Evolutionary conservation across 768 basidiomycete species (phyloP).

Genomic region (Suillus bovinus): DNA sequence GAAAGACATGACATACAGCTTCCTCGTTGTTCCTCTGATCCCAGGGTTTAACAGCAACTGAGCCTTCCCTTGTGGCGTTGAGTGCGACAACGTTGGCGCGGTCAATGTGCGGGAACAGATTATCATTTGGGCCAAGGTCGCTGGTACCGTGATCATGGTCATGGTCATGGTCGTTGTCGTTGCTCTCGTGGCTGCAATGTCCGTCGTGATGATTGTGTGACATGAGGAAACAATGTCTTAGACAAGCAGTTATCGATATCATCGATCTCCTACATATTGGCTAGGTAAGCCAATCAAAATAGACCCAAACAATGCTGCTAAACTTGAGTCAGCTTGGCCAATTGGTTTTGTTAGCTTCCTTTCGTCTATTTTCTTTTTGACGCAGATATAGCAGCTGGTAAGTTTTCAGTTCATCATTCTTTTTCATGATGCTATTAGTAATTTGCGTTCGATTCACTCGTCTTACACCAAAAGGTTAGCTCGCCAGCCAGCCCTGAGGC

Average conservation of each 20-base stretch:
- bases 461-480: conserved; percentile 71
- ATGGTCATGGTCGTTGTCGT: conserved; percentile 59
- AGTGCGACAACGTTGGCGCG: conserved; percentile 77
- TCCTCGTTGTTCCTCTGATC: conserved; percentile 70
- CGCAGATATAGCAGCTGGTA: conserved; percentile 15
- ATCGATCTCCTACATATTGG: neutral
- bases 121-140: conserved; percentile 58
- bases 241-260: neutral
- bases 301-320: neutral
- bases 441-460: conserved; percentile 84
- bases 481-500: conserved; percentile 74
- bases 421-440: conserved; percentile 66
- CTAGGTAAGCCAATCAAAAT: neutral
- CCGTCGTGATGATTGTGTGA: conserved; percentile 45
- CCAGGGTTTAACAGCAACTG: conserved; percentile 85
- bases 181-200: conserved; percentile 57
- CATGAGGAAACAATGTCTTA: conserved; percentile 36
- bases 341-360: too few relatives aligned
- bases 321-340: neutral
- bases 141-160: conserved; percentile 46
- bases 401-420: conserved; percentile 19
- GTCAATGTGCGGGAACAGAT: conserved; percentile 76
- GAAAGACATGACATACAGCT: conserved; percentile 44
- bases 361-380: neutral
- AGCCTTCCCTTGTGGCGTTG: conserved; percentile 56